Base-by-base conservation (phyloP, 371 early-diverging fungal species). In the Mortierella sp. region DNA sequence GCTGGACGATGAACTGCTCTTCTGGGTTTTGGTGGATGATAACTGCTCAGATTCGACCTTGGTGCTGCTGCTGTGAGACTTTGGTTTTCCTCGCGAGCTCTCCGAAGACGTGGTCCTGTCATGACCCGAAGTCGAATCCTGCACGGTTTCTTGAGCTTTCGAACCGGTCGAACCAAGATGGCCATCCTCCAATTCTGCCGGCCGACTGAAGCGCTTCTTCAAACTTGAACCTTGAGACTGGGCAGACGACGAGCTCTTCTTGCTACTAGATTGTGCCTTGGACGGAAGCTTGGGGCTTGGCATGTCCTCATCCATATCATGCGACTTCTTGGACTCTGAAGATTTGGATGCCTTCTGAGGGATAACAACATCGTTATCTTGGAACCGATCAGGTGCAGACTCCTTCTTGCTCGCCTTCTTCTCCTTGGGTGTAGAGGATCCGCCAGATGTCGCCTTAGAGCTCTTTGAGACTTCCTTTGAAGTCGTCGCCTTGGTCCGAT, bases 181-280 rank as follows among this genome's bases (percentile, higher is more conserved):
- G 16, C 65, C 65, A 34, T 77, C 71, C 28, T 77, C 81, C 8
- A 47, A 8, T n/a, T 74, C 81, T 28, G 77, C 44, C 11, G 74
- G 44, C 54, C 48, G 60, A 34, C 83, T 84, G 60, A 84, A 77
- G 42, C 77, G 77, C 50, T 84, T 80, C 80, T 84, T 84, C 34
- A 84, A 26, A 24, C 80, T 80, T 24, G 45, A 58, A 26, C 44
- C 42, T 16, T 70, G 70, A 28, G 79, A 42, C 21, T 73, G 54
- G 13, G 57, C 19, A 31, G 50, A 52, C 6, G 77, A 68, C 2
- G 77, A 3, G n/a, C 31, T 16, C 57, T 80, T 80, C 72, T 77
- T 84, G 48, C 31, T 44, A 13, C 72, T 21, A 3, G 52, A 48
- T 65, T 34, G 21, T 2, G 75, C 2, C 28, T 74, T 80, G 6